A percentile compares a stretch with the other conserved stretches of the same genome.
Evolutionary conservation across 768 basidiomycete genomes (phyloP).

Genomic region (Collybia sp.): DNA sequence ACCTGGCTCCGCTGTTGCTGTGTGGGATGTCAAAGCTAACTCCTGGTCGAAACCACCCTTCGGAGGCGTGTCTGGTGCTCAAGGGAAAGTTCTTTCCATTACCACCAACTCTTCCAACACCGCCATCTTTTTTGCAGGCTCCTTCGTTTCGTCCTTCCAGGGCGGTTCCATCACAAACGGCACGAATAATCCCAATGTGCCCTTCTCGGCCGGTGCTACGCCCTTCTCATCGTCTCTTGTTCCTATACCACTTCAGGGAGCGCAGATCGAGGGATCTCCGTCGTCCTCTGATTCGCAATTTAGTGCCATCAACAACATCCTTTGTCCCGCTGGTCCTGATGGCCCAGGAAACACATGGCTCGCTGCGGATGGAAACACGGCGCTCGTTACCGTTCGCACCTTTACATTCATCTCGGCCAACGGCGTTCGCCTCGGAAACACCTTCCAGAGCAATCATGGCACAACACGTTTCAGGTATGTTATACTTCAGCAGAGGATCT

Average conservation of each 20-base stretch:
- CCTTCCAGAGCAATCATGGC: slow-evolving; percentile 73
- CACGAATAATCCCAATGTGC: slow-evolving; percentile 82
- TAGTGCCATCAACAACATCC: slow-evolving; percentile 58
- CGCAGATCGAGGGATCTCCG: slow-evolving; percentile 54
- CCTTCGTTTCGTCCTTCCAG: slow-evolving; percentile 73
- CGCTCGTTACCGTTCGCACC: slow-evolving; percentile 74
- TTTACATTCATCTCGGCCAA: slow-evolving; percentile 68
- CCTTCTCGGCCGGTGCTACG: slow-evolving; percentile 75
- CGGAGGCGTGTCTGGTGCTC: slow-evolving; percentile 70
- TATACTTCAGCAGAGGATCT: slow-evolving; percentile 1
- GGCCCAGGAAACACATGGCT: slow-evolving; percentile 85
- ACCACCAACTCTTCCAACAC: slow-evolving; percentile 62
- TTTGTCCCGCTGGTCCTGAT: slow-evolving; percentile 84
- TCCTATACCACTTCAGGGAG: slow-evolving; percentile 62
- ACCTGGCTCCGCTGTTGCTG: slow-evolving; percentile 61
- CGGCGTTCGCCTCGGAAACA: slow-evolving; percentile 90
- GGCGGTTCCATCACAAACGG: slow-evolving; percentile 49
- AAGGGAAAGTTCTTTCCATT: slow-evolving; percentile 71
- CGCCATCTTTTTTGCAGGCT: slow-evolving; percentile 85
- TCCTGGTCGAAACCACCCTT: slow-evolving; percentile 82
- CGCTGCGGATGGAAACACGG: slow-evolving; percentile 61
- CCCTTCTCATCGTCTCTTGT: slow-evolving; percentile 90
- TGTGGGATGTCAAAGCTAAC: slow-evolving; percentile 58
- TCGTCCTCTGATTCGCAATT: slow-evolving; percentile 59
- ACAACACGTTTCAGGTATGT: slow-evolving; percentile 83